These are phyloP conservation scores for Penicillium sp. DNA, from an alignment of 2,329 filamentous ascomycete genomes.

Conservation along the genomic window DNA sequence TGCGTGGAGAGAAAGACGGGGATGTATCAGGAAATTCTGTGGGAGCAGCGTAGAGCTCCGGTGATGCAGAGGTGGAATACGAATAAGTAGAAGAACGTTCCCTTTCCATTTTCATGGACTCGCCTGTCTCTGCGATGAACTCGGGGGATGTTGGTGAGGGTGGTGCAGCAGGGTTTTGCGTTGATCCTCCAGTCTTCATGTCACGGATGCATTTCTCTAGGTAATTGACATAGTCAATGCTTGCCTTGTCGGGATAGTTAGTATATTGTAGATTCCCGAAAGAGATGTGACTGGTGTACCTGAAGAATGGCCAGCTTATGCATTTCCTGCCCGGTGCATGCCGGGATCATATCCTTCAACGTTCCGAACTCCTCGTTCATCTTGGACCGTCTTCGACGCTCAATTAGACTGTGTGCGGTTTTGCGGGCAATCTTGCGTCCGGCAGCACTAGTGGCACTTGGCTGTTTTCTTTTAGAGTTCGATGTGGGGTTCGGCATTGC, in stretches of 20 bases:
- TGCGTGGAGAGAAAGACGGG: conserved; percentile 36
- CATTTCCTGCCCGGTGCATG: conserved; percentile 92
- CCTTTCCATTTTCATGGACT: conserved; percentile 12
- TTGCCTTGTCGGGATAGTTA: conserved; percentile 64
- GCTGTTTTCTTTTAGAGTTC: conserved; percentile 71
- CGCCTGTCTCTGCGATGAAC: conserved; percentile 26
- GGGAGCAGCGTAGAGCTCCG: conserved; percentile 31
- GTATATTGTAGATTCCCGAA: conserved; percentile 8
- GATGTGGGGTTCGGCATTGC: conserved; percentile 27
- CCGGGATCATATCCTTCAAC: conserved; percentile 91
- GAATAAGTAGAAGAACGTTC: conserved; percentile 24
- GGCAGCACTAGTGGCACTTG: conserved; percentile 73
- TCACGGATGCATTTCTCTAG: conserved; percentile 83
- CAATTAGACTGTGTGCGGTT: conserved; percentile 93
- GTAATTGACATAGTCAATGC: conserved; percentile 94
- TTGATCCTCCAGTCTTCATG: conserved; percentile 60
- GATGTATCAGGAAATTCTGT: conserved; percentile 29
- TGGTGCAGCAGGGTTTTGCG: conserved; percentile 23
- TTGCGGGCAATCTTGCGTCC: conserved; percentile 95
- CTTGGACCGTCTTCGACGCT: conserved; percentile 83
- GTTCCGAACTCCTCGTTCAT: conserved; percentile 99
- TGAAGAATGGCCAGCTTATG: conserved; percentile 95
- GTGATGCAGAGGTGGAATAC: conserved; percentile 39
- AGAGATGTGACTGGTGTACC: conserved; percentile 52
- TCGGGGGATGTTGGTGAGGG: conserved; percentile 40